Base-by-base conservation (phyloP, 129 eudicot species). In the Flaveria bidentis region DNA sequence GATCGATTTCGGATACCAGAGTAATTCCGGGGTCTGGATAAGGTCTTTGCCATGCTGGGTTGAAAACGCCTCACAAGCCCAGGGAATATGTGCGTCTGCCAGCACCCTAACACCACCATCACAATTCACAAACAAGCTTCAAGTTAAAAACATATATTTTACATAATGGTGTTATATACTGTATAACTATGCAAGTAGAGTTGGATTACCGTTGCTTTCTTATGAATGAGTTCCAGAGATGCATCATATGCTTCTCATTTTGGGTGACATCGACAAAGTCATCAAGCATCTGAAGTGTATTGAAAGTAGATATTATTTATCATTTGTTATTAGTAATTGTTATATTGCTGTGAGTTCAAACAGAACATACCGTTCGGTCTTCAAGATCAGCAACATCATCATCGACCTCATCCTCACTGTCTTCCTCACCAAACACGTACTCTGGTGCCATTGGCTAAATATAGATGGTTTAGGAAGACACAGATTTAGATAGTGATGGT, bases 401-500 rank as follows among this genome's bases (percentile, higher is more conserved):
- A 79, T 95, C 99, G 28, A 95, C 95, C 84, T 95, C 99, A 80
- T 95, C 99, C 81, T 95, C 99, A 80, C 99, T 95, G 68, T 95
- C 99, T 45, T 83, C 90, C 33, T 95, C 99, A 9, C 97, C 91
- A 62, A 87, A 80, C 55, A 95, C 94, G 85, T 95, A 96, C 90
- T 87, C 96, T 83, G 85, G n/a, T 42, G 85, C 88, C 99, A 95
- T 95, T 41, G 95, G 97, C 99, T 95, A 55, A 85, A 67, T 16
- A 25, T 22, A 39, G 56, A 51, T 25, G 12, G 26, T 42, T 72
- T 39, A 15, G 20, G 45, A 80, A 42, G 41, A 45, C 56, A 12
- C 11, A 52, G 15, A 66, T n/a, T 63, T 17, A 80, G 41, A 28
- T 36, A 62, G 5, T 23, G 44, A 71, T 71, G 52, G 11, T 58